Conservation (phyloP, 306 rosid genomes). For the Gleditsia sinensis region DNA sequence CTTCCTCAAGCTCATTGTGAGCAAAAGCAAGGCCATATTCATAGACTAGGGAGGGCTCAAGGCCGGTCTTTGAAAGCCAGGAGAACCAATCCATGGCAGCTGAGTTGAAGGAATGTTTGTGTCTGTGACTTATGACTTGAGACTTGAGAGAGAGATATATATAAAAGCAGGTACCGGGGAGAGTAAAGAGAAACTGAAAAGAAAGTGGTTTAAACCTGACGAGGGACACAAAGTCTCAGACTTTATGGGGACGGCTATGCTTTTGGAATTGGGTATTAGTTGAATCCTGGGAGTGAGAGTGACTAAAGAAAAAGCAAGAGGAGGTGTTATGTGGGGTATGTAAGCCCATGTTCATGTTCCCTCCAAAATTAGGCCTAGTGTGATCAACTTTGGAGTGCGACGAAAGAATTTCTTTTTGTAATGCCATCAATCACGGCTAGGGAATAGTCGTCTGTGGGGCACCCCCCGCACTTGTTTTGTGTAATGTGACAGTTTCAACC, state of each 20-base stretch:
- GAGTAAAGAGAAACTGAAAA: slow-evolving; percentile 31
- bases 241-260: slow-evolving; percentile 11
- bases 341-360: slow-evolving; percentile 53
- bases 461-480: slow-evolving; percentile 36
- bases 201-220: slow-evolving; percentile 27
- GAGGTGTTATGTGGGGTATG: slow-evolving; percentile 48
- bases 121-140: slow-evolving; percentile 21
- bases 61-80: slow-evolving; percentile 79
- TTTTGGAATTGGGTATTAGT: slow-evolving; percentile 39
- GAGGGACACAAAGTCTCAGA: slow-evolving; percentile 33
- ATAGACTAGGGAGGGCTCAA: slow-evolving; percentile 77
- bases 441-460: slow-evolving; percentile 36
- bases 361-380: slow-evolving; percentile 45
- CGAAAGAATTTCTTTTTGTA: slow-evolving; percentile 46
- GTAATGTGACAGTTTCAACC: not conserved
- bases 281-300: slow-evolving; percentile 64
- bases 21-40: slow-evolving; percentile 83
- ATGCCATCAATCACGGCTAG: slow-evolving; percentile 66
- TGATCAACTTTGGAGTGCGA: slow-evolving; percentile 35
- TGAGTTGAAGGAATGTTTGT: slow-evolving; percentile 25
- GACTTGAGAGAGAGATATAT: slow-evolving; percentile 24
- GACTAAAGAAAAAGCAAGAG: slow-evolving; percentile 50
- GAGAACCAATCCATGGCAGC: slow-evolving; percentile 90
- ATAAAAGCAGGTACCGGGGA: slow-evolving; percentile 4
- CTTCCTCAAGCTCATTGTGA: slow-evolving; percentile 90